These are phyloP conservation scores for Trichoderma atroviride DNA, from an alignment of 2,329 filamentous ascomycete genomes.

Conservation along the genomic window DNA sequence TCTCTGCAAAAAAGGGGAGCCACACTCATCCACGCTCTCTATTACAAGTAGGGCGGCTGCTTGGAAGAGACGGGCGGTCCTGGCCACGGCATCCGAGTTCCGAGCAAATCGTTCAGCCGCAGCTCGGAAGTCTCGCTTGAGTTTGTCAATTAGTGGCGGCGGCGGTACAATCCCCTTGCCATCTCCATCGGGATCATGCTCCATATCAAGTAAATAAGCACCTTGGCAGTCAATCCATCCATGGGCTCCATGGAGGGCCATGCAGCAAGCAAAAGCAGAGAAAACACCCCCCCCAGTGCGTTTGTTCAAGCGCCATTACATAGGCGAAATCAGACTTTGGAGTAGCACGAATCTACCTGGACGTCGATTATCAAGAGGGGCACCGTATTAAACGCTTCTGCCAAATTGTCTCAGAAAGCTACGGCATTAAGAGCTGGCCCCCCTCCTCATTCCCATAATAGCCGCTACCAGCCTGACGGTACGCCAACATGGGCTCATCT, in stretches of 20 bases:
- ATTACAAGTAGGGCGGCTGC: neutral
- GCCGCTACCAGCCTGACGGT: constrained; percentile 24
- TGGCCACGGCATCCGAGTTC: constrained; percentile 2
- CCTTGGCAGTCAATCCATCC: constrained; percentile 9
- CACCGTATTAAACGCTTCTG: neutral
- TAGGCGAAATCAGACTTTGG: constrained; percentile 14
- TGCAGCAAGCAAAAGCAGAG: neutral
- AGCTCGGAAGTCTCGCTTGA: constrained; percentile 4
- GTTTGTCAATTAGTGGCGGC: constrained; percentile 9
- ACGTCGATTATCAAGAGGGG: neutral
- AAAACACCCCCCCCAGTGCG: neutral
- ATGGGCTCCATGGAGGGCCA: neutral
- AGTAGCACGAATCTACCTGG: neutral
- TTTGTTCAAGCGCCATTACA: neutral
- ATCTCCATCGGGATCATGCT: constrained; percentile 10
- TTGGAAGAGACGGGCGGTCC: neutral
- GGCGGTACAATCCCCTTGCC: neutral
- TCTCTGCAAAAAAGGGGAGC: neutral
- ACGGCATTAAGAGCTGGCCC: neutral
- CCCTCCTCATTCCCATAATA: neutral
- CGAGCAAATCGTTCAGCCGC: constrained; percentile 20
- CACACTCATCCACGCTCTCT: neutral
- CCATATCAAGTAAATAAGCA: constrained; percentile 10
- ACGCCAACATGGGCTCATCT: constrained; percentile 18
- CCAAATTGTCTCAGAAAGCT: neutral